A percentile compares a stretch with the other conserved stretches of the same genome.
Evolutionary conservation across 106 monocot genomes (phyloP).

Genomic region (Phalaenopsis aphrodite): DNA sequence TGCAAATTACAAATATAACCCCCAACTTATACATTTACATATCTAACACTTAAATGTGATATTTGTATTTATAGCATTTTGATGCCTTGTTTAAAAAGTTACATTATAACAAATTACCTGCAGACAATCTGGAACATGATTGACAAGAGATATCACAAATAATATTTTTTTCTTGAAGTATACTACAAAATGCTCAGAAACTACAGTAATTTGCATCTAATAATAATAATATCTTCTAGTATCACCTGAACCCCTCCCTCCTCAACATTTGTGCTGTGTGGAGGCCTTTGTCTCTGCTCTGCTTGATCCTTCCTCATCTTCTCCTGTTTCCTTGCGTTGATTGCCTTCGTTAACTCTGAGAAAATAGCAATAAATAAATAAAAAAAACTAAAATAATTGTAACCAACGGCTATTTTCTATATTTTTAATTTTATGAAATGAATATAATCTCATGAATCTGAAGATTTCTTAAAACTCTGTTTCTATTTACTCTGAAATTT

Average conservation of each 20-base stretch:
- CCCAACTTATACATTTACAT: too few relatives aligned
- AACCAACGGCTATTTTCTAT: too few relatives aligned
- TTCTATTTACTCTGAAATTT: too few relatives aligned
- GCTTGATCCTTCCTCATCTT: constrained; percentile 32
- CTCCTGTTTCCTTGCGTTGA: constrained; percentile 56
- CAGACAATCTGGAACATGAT: too few relatives aligned
- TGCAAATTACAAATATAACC: too few relatives aligned
- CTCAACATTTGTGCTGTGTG: background rate
- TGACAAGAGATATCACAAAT: too few relatives aligned
- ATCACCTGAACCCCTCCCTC: background rate
- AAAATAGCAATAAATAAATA: background rate
- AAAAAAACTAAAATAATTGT: background rate
- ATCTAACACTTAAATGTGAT: too few relatives aligned
- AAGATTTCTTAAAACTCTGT: background rate
- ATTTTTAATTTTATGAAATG: too few relatives aligned
- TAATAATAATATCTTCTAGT: background rate
- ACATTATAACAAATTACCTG: too few relatives aligned
- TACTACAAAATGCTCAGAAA: background rate
- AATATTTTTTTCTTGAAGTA: background rate
- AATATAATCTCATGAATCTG: too few relatives aligned
- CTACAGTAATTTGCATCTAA: background rate
- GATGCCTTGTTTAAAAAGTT: too few relatives aligned
- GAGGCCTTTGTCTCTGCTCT: constrained; percentile 9
- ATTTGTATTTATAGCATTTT: too few relatives aligned
- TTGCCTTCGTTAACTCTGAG: constrained; percentile 62